Base-by-base conservation (phyloP, 208 protist genomes). In the Leishmania arabica region DNA sequence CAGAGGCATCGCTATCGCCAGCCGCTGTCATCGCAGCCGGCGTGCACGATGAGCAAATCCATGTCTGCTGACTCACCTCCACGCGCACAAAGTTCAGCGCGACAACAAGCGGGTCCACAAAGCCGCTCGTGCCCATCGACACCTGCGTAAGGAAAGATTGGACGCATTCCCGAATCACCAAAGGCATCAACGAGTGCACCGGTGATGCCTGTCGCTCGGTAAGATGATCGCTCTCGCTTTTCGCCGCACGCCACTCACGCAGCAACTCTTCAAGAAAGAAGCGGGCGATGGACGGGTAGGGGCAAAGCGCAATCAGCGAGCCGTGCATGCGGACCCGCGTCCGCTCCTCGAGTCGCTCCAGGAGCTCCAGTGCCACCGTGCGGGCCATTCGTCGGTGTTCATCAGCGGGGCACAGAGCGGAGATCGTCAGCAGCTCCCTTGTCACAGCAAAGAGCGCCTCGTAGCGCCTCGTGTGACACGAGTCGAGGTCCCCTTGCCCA, bases 81-180 rank as follows among this genome's bases (percentile, higher is more conserved):
- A 90, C 75, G 13, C 88, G 83, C 27, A 96, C 72, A 83, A 94
- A 93, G 78, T 94, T 95, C 45, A 96, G 53, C 24, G 83, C 83
- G 6, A 86, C 90, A 24, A 96, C 85, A 7, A 96, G 75, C n/a
- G 90, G 91, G 47, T 96, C 91, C 6, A 95, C n/a, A 86, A 96
- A 96, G 13, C 81, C 82, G 13, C 76, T 60, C 58, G 93, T 82
- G 8, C 90, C 86, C 34, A 75, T 65, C 7, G 66, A 51, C 9
- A 95, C 56, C 11, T 89, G 84, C 40, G 75, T 47, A 15, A 90
- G 15, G 76, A 93, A 94, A 13, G 84, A 78, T n/a, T 79, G 34
- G 54, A 89, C 78, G 31, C 87, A 85, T 31, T 85, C 65, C 40
- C 85, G 68, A 3, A 95, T 73, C 51, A 70, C 83, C 21, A 47